phyloP scores from a whole-genome alignment of 176 grass and related monocot genomes.

The Typha latifolia region DNA sequence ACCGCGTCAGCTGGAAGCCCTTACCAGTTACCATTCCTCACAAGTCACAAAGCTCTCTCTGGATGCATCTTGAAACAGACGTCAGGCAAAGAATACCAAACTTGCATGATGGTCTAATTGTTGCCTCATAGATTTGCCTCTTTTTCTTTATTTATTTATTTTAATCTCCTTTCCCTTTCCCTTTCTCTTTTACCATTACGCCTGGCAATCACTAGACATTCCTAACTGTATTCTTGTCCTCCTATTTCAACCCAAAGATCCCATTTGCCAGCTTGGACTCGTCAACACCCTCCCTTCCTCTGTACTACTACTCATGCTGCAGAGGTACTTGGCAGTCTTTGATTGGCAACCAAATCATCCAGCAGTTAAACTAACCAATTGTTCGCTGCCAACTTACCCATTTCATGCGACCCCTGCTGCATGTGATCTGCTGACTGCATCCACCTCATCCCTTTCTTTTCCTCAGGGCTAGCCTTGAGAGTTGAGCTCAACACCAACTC shows the following conservation, averaged over 20 bases:
- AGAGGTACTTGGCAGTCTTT: background rate
- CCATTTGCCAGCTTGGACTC: slow-evolving; percentile 68
- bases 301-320: slow-evolving; percentile 9
- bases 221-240: slow-evolving; percentile 52
- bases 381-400: no score
- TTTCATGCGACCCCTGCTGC: no score
- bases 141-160: background rate
- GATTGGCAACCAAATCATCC: background rate
- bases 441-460: background rate
- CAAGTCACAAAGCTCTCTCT: background rate
- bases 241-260: slow-evolving; percentile 28
- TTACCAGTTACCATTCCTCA: background rate
- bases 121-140: slow-evolving; percentile 13
- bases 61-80: slow-evolving; percentile 20
- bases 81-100: slow-evolving; percentile 52
- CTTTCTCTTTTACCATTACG: slow-evolving; percentile 44
- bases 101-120: slow-evolving; percentile 50
- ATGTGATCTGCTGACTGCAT: background rate
- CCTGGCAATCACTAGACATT: slow-evolving; percentile 70
- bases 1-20: background rate
- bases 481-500: slow-evolving; percentile 10
- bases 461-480: slow-evolving; percentile 13
- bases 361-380: background rate
- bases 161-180: slow-evolving; percentile 14
- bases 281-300: slow-evolving; percentile 47